Base-by-base conservation (phyloP, 495 filamentous ascomycete species). In the Pseudomonodictys pantanalensis region DNA sequence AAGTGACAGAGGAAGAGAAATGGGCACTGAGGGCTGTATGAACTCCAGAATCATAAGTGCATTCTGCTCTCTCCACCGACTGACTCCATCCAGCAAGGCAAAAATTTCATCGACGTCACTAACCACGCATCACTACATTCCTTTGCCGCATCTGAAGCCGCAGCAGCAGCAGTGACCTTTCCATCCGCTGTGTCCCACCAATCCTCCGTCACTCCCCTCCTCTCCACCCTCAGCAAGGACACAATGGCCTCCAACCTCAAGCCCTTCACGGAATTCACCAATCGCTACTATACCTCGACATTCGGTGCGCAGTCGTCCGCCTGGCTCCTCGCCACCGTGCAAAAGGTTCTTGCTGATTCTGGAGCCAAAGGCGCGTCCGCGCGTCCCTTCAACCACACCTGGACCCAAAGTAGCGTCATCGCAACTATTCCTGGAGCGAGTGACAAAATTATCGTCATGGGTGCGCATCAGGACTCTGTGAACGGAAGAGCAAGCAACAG, bases 71-170 rank as follows among this genome's bases (percentile, higher is more conserved):
- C 52, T 33, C n/a, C 39, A 35, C n/a, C 18, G 7, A 29, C 28
- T 49, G 15, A 65, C 47, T 17, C 8, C 24, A 11, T 10, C 56
- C 45, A 95, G 92, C 78, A 87, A 63, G 89, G 90, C 47, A 75
- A 83, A 33, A 90, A 86, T 61, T 97, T 98, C 77, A 95, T 98
- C 79, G 92, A 97, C 72, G 88, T 97, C 65, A 96, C 93, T 54
- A 82, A 88, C 60, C 75, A 81, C 39, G 71, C 72, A 41, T 76
- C 85, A 43, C 78, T 88, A 43, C 84, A 81, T 30, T 49, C 71
- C 5, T 6, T 7, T 28, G 30, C 56, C 70, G 70, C 68, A 48
- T 69, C 70, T n/a, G 49, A 52, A 24, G 64, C 20, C 64, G 56
- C 62, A 62, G 65, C 50, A 76, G 65, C 52, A 73, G 73, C 11